Base-by-base conservation (phyloP, 2,329 filamentous ascomycete species). In the Penicillium sp. region DNA sequence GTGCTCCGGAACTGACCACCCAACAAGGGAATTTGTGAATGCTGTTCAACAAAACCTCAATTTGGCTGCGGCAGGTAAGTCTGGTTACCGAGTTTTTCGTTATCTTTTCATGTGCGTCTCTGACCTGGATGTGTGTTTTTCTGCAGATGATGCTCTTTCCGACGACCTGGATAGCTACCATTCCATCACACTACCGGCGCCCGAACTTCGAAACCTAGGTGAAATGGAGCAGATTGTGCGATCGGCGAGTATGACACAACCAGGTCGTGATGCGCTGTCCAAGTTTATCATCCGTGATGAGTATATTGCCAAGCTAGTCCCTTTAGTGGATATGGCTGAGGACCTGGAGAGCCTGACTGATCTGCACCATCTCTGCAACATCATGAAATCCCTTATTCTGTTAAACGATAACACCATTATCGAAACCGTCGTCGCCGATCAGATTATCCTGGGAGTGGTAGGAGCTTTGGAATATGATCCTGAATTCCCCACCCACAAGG, bases 391-490 rank as follows among this genome's bases (percentile, higher is more conserved):
- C 57, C 84, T 98, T 55, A 96, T 99, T 53, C 81, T 98, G 52
- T 85, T 98, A 61, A 99, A 98, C 77, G 95, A 99, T 73, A 96
- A 90, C 29, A 84, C 87, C 57, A 96, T 99, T 62, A 96, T 99
- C 68, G 95, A 99, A 75, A 88, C 91, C 65, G 90, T 93, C 14
- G 93, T 99, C 26, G 91, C 90, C 14, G 93, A 98, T 76, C 87
- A 92, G 56, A 89, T 93, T 64, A 87, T 98, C 45, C 79, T 96
- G 64, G 95, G 93, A 19, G 93, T 98, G 26, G 93, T 99, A 37
- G 95, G 95, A 58, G 95, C 95, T 24, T 81, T 99, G 61, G 95
- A 99, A 80, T 99, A 98, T 78, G 95, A 99, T 68, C 93, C 95
- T 0, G 95, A 99, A 75, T 99, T 98, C 68, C 95, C 95, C 7